A percentile compares a stretch with the other conserved stretches of the same genome.
Conservation (phyloP, 2,329 filamentous ascomycete genomes). For the Diaporthe amygdali region DNA sequence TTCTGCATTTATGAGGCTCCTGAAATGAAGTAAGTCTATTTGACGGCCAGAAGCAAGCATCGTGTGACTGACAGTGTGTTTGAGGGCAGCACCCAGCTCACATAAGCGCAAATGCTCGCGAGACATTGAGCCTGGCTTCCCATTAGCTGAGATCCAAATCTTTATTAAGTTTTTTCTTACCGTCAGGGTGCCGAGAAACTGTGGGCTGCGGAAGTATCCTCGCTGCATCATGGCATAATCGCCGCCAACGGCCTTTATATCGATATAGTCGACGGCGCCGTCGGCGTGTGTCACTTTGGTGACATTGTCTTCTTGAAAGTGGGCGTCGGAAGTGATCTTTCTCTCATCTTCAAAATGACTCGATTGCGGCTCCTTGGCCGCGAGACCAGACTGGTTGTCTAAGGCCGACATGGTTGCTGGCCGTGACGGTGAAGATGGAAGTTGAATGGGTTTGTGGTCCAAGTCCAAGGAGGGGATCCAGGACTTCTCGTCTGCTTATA, state of each 20-base stretch:
- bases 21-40: neutral
- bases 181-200: constrained; percentile 46
- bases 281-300: constrained; percentile 43
- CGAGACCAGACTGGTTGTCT: neutral
- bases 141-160: neutral
- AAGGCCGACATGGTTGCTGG: neutral
- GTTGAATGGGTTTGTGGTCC: neutral
- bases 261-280: constrained; percentile 47
- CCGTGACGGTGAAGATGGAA: neutral
- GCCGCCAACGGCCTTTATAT: constrained; percentile 47
- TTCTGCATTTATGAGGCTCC: neutral
- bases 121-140: neutral
- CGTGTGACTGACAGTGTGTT: neutral
- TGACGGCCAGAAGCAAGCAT: neutral
- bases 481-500: neutral
- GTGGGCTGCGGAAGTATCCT: constrained; percentile 45
- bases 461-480: neutral
- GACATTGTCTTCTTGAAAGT: constrained; percentile 22
- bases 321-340: neutral
- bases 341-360: neutral
- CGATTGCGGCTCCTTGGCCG: neutral
- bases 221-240: constrained; percentile 43
- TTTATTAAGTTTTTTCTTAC: constrained; percentile 22
- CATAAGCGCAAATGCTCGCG: neutral
- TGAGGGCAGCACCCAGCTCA: neutral